phyloP scores from a whole-genome alignment of 2,329 filamentous ascomycete species.

The Geosmithia morbida region DNA sequence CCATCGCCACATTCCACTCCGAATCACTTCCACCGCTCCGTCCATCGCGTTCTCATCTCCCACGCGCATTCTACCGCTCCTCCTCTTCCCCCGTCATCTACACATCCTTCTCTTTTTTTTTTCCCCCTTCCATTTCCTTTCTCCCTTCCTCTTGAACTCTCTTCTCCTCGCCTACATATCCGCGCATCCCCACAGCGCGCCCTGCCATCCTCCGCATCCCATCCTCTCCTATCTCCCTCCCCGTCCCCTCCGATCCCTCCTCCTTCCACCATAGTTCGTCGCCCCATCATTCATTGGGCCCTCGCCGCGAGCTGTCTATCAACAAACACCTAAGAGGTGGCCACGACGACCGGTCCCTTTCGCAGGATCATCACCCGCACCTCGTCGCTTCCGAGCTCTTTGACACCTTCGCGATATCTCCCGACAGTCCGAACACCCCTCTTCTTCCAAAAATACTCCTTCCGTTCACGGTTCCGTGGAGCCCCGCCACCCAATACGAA shows the following conservation, averaged over 20 bases:
- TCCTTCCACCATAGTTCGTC: too few relatives aligned
- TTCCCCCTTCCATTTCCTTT: background rate
- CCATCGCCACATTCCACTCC: background rate
- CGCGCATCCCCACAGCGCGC: background rate
- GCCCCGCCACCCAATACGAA: too few relatives aligned
- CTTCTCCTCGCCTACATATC: background rate
- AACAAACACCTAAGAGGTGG: too few relatives aligned
- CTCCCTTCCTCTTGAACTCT: background rate
- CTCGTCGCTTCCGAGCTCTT: background rate
- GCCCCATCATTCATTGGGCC: background rate
- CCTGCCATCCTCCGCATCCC: background rate
- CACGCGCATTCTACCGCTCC: background rate
- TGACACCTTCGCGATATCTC: background rate
- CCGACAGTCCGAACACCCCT: background rate
- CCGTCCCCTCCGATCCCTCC: too few relatives aligned
- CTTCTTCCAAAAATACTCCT: background rate
- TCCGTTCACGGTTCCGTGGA: conserved; percentile 3
- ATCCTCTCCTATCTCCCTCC: background rate
- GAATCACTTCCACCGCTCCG: background rate
- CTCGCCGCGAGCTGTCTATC: background rate
- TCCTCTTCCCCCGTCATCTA: background rate
- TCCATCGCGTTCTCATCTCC: conserved; percentile 1
- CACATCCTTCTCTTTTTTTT: background rate
- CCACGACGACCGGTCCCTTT: background rate
- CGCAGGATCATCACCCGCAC: background rate